Percentiles rank a stretch among this genome's conserved stretches.
These are phyloP conservation scores for Umbilicus rupestris DNA, from an alignment of 164 flowering plant species.

Conservation along the genomic window DNA sequence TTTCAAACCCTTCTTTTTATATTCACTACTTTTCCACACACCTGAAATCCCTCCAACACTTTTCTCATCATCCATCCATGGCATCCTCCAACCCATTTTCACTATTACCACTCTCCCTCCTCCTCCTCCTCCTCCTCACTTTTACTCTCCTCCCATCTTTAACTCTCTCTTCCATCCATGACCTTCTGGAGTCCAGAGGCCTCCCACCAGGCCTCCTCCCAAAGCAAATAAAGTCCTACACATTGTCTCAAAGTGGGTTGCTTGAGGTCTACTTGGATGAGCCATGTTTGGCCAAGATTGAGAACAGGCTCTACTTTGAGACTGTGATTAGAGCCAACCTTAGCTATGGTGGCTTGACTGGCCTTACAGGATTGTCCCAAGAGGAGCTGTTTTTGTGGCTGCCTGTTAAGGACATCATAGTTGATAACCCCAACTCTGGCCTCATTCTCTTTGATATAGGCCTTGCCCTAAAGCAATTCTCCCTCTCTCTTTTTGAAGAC, in stretches of 20 bases:
- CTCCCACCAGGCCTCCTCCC: constrained; percentile 10
- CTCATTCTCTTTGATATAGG: constrained; percentile 9
- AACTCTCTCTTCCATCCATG: not conserved
- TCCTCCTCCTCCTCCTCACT: constrained; percentile 4
- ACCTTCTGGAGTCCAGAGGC: constrained; percentile 4
- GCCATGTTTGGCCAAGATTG: constrained; percentile 4
- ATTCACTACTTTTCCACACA: constrained; percentile 3
- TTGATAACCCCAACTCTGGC: constrained; percentile 7
- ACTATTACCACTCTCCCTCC: not conserved
- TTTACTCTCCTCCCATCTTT: constrained; percentile 6
- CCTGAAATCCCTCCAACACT: constrained; percentile 7
- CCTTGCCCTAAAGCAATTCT: constrained; percentile 6
- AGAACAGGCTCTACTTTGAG: constrained; percentile 10
- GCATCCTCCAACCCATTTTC: constrained; percentile 1
- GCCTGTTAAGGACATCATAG: constrained; percentile 1
- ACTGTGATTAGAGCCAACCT: constrained; percentile 5
- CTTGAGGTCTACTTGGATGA: constrained; percentile 10
- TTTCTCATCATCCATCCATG: constrained; percentile 9
- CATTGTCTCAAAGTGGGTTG: not conserved
- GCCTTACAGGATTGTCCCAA: not conserved
- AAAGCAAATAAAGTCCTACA: constrained; percentile 8
- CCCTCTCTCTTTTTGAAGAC: constrained; percentile 4
- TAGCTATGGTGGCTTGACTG: constrained; percentile 9
- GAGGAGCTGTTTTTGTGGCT: constrained; percentile 10
- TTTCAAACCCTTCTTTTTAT: constrained; percentile 7